Base-by-base conservation (phyloP, 768 basidiomycete species). In the Kwoniella heveanensis region DNA sequence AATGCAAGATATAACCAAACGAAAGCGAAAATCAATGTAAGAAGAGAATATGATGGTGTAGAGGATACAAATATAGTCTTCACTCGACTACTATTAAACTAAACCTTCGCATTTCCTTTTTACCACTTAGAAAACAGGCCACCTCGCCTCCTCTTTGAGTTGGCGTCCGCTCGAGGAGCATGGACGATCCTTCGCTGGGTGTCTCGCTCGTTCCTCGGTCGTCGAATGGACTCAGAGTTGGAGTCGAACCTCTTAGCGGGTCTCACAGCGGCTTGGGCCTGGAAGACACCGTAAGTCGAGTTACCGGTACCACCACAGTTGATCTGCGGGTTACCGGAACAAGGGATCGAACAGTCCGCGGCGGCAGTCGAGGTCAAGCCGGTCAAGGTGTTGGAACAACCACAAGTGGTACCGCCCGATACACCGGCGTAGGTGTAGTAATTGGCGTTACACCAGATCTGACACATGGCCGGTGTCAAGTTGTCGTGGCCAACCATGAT, bases 371-470 rank as follows among this genome's bases (percentile, higher is more conserved):
- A 47, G 15, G 57, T 64, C 19, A 70, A 30, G 8, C 32, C 62
- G 21, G n/a, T 30, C 19, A 66, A 22, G 9, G 46, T 30, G 37
- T 59, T 56, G 32, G 69, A 24, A 61, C 73, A 75, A 24, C 65
- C 71, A 61, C 73, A 75, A 15, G 60, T 64, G 39, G 61, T 65
- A 22, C 71, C 73, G 13, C 49, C 50, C 10, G 61, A 68, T 22
- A 67, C 25, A 29, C 67, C 67, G 6, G 72, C 49, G 55, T 71
- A 73, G 13, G 68, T 53, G 55, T 63, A 68, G 25, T 60, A 56
- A 51, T 73, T 73, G 54, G 62, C 66, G 32, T 66, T 58, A 60
- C 74, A 76, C 70, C 70, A 73, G 32, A 67, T 51, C 46, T 68
- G 62, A 60, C 74, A 76, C 56, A 64, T 69, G 19, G 60, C 46